Evolutionary conservation across 1,139 yeast genomes (phyloP).

Genomic region (Sugiyamaella castrensis): DNA sequence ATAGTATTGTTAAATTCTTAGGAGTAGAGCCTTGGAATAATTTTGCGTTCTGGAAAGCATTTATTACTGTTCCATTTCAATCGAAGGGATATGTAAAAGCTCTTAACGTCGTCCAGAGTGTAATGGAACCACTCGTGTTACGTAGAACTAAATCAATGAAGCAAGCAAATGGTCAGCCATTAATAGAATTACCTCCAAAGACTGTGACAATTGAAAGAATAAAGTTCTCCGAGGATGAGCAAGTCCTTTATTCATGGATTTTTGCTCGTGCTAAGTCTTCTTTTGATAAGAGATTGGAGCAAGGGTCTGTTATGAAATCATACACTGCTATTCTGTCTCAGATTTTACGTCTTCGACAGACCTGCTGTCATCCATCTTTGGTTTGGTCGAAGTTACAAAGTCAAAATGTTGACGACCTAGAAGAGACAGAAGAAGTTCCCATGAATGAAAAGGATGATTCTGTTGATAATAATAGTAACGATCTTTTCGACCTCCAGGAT

Average conservation of each 20-base stretch:
- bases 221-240: slow-evolving; percentile 64
- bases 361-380: slow-evolving; percentile 79
- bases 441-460: slow-evolving; percentile 14
- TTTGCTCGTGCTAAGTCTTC: slow-evolving; percentile 66
- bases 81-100: slow-evolving; percentile 66
- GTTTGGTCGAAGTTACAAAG: slow-evolving; percentile 43
- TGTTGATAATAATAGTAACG: slow-evolving; percentile 11
- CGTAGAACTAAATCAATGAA: slow-evolving; percentile 88
- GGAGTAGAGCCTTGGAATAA: slow-evolving; percentile 87
- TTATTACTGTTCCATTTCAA: slow-evolving; percentile 82
- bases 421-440: slow-evolving; percentile 16
- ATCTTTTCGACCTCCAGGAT: slow-evolving; percentile 23
- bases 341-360: slow-evolving; percentile 77
- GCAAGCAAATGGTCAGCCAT: slow-evolving; percentile 65
- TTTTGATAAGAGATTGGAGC: slow-evolving; percentile 58
- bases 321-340: slow-evolving; percentile 82
- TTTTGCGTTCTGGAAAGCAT: slow-evolving; percentile 83
- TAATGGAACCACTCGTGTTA: slow-evolving; percentile 76
- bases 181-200: slow-evolving; percentile 76
- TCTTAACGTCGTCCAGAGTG: slow-evolving; percentile 76
- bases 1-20: slow-evolving; percentile 70
- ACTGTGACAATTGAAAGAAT: slow-evolving; percentile 67
- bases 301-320: slow-evolving; percentile 68
- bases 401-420: slow-evolving; percentile 19
- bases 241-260: slow-evolving; percentile 64